phyloP scores from a whole-genome alignment of 2,329 filamentous ascomycete species.

The Clarireedia sp. region DNA sequence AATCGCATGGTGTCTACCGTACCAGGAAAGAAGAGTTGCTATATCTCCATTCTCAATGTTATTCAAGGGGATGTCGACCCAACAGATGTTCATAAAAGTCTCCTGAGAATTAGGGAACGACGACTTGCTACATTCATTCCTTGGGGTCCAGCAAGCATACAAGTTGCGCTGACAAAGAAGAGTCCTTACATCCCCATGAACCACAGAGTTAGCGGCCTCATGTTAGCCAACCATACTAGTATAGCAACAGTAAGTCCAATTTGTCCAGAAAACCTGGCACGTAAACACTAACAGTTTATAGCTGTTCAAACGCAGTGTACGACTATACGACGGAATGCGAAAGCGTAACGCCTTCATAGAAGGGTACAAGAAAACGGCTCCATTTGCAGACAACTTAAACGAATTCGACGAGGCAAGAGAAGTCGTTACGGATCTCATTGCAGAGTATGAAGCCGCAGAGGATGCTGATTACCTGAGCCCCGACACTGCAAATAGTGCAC shows the following conservation, averaged over 20 bases:
- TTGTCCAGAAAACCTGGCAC: not conserved
- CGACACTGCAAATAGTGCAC: slow-evolving; percentile 21
- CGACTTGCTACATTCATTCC: slow-evolving; percentile 94
- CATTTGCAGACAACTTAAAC: slow-evolving; percentile 82
- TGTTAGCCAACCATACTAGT: slow-evolving; percentile 97
- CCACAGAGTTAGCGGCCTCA: slow-evolving; percentile 89
- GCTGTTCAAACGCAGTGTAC: slow-evolving; percentile 88
- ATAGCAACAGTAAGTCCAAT: slow-evolving; percentile 68
- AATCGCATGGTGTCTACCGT: slow-evolving; percentile 98
- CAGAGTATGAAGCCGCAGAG: slow-evolving; percentile 94
- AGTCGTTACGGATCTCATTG: slow-evolving; percentile 83
- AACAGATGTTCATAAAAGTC: slow-evolving; percentile 95
- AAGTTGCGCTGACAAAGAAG: slow-evolving; percentile 92
- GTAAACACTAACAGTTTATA: slow-evolving; percentile 27
- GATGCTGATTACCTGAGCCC: slow-evolving; percentile 82
- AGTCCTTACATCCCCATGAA: slow-evolving; percentile 93
- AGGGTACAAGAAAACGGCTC: slow-evolving; percentile 89
- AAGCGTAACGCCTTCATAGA: slow-evolving; percentile 97
- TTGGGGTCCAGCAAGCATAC: slow-evolving; percentile 95
- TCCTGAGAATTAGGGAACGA: slow-evolving; percentile 90
- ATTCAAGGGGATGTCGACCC: slow-evolving; percentile 98
- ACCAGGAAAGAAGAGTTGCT: slow-evolving; percentile 94
- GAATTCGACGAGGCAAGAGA: slow-evolving; percentile 94
- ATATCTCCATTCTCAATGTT: slow-evolving; percentile 97
- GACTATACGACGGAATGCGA: slow-evolving; percentile 86